These are phyloP conservation scores for Boletales sp. DNA, from an alignment of 768 basidiomycete species.

Conservation along the genomic window DNA sequence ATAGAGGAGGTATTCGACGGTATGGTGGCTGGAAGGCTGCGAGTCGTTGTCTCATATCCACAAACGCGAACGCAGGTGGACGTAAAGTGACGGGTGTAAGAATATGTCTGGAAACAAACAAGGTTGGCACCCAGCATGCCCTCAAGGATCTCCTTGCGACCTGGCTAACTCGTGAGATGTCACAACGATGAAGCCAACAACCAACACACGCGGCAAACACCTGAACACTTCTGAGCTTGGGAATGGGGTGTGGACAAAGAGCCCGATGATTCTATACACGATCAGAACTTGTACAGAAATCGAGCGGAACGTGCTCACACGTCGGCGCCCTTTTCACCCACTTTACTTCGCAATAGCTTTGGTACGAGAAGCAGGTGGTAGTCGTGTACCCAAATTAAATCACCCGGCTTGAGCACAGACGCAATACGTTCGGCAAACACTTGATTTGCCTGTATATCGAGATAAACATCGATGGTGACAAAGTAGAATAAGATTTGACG, in stretches of 20 bases:
- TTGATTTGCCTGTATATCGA: slow-evolving; percentile 64
- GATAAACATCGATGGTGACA: slow-evolving; percentile 2
- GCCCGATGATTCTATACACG: slow-evolving; percentile 55
- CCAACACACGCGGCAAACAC: slow-evolving; percentile 75
- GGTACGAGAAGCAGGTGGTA: slow-evolving; percentile 95
- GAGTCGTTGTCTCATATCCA: slow-evolving; percentile 77
- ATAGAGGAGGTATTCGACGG: slow-evolving; percentile 12
- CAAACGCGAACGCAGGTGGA: slow-evolving; percentile 95
- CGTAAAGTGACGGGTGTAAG: slow-evolving; percentile 91
- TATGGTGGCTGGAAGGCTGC: slow-evolving; percentile 1
- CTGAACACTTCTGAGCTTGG: slow-evolving; percentile 95
- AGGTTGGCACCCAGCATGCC: slow-evolving; percentile 98
- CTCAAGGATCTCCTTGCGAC: slow-evolving; percentile 89
- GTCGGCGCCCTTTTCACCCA: slow-evolving; percentile 35
- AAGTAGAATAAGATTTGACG: neutral
- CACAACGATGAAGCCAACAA: neutral
- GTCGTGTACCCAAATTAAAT: slow-evolving; percentile 92
- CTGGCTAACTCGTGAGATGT: slow-evolving; percentile 30
- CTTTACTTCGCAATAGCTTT: slow-evolving; percentile 68
- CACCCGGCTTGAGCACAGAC: slow-evolving; percentile 79
- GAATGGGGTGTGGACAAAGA: slow-evolving; percentile 98
- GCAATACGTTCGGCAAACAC: slow-evolving; percentile 75
- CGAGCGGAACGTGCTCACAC: slow-evolving; percentile 10
- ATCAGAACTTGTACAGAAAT: neutral
- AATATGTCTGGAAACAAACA: slow-evolving; percentile 97